phyloP scores from a whole-genome alignment of 116 monocot species.

The Zostera marina region DNA sequence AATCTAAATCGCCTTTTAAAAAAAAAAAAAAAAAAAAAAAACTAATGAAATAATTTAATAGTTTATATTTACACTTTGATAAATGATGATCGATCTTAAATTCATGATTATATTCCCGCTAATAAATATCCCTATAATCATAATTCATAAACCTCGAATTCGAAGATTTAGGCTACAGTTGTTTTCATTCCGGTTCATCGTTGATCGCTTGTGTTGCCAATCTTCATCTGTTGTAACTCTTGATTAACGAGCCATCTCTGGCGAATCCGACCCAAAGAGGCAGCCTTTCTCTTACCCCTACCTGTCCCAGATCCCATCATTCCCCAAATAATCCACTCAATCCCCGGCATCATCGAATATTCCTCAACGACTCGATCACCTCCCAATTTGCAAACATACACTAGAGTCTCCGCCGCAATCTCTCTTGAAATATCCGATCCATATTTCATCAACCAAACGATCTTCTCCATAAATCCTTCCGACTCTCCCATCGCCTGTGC shows the following conservation, averaged over 20 bases:
- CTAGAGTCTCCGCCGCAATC: constrained; percentile 59
- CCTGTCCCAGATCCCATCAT: constrained; percentile 59
- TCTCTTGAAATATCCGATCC: constrained; percentile 60
- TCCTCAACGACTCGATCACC: constrained; percentile 26
- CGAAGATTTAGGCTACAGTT: no score
- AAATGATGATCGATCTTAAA: no score
- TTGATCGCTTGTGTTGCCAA: no score
- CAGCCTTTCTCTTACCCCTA: constrained; percentile 60
- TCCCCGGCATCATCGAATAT: constrained; percentile 33
- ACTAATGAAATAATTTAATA: no score
- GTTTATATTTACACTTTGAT: no score
- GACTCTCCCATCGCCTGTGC: constrained; percentile 32
- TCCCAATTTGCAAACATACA: constrained; percentile 35
- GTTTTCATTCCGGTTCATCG: no score
- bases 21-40: no score
- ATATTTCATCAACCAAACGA: constrained; percentile 31
- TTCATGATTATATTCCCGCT: no score
- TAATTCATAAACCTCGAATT: no score
- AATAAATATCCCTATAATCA: no score
- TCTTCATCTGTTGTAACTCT: no score
- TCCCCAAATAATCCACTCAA: constrained; percentile 76
- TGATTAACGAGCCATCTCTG: constrained; percentile 39
- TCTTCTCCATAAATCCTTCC: constrained; percentile 24
- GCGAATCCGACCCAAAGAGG: constrained; percentile 54
- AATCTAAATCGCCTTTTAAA: no score